Percentiles rank a stretch among this genome's conserved stretches.
Evolutionary conservation across 2,329 filamentous ascomycete species (phyloP).

Genomic region (Aquanectria penicillioides): DNA sequence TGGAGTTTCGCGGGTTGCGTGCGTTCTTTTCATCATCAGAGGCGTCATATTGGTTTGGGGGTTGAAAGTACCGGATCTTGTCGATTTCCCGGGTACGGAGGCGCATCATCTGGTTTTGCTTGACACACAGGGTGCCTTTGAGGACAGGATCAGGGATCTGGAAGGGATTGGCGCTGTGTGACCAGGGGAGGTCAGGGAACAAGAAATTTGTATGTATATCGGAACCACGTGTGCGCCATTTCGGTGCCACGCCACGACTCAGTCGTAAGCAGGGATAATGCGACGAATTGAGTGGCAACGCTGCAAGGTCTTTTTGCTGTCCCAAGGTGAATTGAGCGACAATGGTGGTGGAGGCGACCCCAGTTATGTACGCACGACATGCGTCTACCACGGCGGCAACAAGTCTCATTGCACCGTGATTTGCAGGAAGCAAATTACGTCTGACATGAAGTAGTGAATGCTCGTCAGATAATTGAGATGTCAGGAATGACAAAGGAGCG

Average conservation of each 20-base stretch:
- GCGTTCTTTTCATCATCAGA: neutral
- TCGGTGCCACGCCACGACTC: neutral
- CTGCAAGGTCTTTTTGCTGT: neutral
- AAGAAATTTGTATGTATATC: slow-evolving; percentile 21
- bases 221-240: slow-evolving; percentile 1
- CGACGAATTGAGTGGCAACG: neutral
- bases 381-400: no score
- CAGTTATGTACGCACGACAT: no score
- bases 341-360: no score
- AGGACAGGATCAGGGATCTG: slow-evolving; percentile 14
- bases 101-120: neutral
- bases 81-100: neutral
- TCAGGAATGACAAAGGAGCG: no score
- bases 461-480: no score
- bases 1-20: neutral
- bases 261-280: slow-evolving; percentile 13
- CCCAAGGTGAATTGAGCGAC: neutral
- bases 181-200: slow-evolving; percentile 10
- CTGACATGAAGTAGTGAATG: neutral
- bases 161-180: slow-evolving; percentile 18
- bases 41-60: slow-evolving; percentile 5
- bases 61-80: neutral
- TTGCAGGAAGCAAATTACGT: neutral
- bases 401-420: neutral
- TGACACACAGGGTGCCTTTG: neutral